Conservation (phyloP, 331 rosid species). For the Rhamnella rubrinervis region DNA sequence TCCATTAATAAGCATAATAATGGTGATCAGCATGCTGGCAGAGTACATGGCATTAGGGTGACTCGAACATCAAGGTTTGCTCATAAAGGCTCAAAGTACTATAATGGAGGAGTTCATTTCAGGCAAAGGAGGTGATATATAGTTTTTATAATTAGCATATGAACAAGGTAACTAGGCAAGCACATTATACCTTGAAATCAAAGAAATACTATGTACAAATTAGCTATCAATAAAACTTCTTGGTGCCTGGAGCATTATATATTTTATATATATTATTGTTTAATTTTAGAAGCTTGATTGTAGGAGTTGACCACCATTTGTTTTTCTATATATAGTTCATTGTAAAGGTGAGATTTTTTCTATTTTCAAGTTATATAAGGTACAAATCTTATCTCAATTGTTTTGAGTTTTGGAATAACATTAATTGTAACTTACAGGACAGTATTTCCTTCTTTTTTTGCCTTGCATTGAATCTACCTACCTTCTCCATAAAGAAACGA, state of each 20-base stretch:
- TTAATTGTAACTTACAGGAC: constrained; percentile 37
- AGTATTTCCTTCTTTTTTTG: constrained; percentile 20
- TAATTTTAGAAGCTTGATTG: too few species aligned
- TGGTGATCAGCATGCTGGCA: background rate
- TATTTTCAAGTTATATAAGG: background rate
- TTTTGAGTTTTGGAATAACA: constrained; percentile 27
- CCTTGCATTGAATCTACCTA: constrained; percentile 37
- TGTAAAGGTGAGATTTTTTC: too few species aligned
- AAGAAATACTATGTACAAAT: too few species aligned
- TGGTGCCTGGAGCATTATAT: too few species aligned
- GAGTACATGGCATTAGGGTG: constrained; percentile 38
- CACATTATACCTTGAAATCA: too few species aligned
- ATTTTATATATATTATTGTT: too few species aligned
- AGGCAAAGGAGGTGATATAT: background rate
- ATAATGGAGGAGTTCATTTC: constrained; percentile 21
- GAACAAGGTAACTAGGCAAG: too few species aligned
- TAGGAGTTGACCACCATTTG: too few species aligned
- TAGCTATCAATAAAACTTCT: too few species aligned
- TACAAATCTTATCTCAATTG: constrained; percentile 14
- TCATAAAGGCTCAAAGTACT: constrained; percentile 31
- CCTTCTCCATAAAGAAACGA: constrained; percentile 44
- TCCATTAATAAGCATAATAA: constrained; percentile 17
- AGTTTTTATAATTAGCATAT: background rate
- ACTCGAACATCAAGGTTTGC: constrained; percentile 35
- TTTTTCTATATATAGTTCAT: too few species aligned